Conservation (phyloP, 805 yeast species). For the Monosporozyma yasuniensis region DNA sequence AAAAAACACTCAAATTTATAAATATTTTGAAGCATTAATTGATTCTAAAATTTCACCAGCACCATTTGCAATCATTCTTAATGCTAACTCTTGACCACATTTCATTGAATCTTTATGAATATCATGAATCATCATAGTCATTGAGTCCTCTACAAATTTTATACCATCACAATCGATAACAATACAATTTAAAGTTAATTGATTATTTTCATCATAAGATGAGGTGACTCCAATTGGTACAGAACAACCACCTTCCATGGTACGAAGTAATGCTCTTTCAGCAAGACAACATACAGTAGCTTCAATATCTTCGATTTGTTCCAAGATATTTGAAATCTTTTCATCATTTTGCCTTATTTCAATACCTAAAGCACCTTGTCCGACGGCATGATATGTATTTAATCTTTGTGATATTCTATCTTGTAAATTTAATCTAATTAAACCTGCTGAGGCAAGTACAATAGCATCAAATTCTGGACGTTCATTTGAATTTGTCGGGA, state of each 20-base stretch:
- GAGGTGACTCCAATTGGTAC: conserved; percentile 91
- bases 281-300: conserved; percentile 74
- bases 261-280: conserved; percentile 78
- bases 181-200: conserved; percentile 54
- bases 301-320: conserved; percentile 53
- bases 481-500: conserved; percentile 10
- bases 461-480: conserved; percentile 36
- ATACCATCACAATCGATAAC: conserved; percentile 83
- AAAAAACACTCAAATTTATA: not conserved
- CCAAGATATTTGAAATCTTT: conserved; percentile 48
- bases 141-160: conserved; percentile 50
- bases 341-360: conserved; percentile 73
- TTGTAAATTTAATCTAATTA: conserved; percentile 63
- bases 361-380: conserved; percentile 96
- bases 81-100: conserved; percentile 66
- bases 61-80: conserved; percentile 58
- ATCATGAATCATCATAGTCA: conserved; percentile 17
- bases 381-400: conserved; percentile 80
- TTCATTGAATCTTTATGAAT: conserved; percentile 54
- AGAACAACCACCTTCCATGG: conserved; percentile 94
- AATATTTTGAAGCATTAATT: conserved; percentile 41
- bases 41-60: conserved; percentile 76
- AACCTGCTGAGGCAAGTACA: conserved; percentile 88
- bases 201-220: conserved; percentile 38
- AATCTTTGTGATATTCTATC: conserved; percentile 66